Base-by-base conservation (phyloP, 257 asterid genomes). In the Coffea eugenioides region DNA sequence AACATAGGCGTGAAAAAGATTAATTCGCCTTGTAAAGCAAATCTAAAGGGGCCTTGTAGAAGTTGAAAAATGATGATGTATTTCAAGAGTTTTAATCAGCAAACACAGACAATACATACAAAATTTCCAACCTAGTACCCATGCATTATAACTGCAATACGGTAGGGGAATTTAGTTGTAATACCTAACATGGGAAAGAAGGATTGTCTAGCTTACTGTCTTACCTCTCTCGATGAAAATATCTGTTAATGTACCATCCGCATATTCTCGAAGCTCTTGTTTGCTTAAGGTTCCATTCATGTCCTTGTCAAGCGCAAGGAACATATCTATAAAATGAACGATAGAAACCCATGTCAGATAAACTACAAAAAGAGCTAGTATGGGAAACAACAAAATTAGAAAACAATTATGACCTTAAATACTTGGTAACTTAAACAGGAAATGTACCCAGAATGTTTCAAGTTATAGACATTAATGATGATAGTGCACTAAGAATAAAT, bases 221-320 rank as follows among this genome's bases (percentile, higher is more conserved):
- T 79, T 88, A 92, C 99, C 97, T 94, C 99, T 91, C 88, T 96
- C 99, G n/a, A 96, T 89, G 87, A 96, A 96, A 84, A 94, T 94
- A 87, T 94, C 97, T 0, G 98, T 94, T 80, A 96, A 82, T 64
- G 99, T 96, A 76, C 98, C 98, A 75, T 96, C 99, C n/a, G 98
- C 97, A 83, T 96, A 96, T 81, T 96, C 99, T 85, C 94, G 92
- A 73, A 96, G 96, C 88, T 96, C 99, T 86, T 86, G 97, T 84
- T 96, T 96, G 91, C 97, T 92, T 79, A 96, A 87, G 48, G 99
- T 87, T 83, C 97, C 97, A 80, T 91, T 91, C 97, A 90, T 89
- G 82, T 96, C 99, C 90, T 96, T 96, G 88, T 96, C 98, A 84
- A 96, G 99, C 79, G 97, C 97, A 78, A 96, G 97, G 80, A 96